Percentiles rank a stretch among this genome's conserved stretches.
Conservation (phyloP, 139 green algal species). For the Coccomyxa sp. region DNA sequence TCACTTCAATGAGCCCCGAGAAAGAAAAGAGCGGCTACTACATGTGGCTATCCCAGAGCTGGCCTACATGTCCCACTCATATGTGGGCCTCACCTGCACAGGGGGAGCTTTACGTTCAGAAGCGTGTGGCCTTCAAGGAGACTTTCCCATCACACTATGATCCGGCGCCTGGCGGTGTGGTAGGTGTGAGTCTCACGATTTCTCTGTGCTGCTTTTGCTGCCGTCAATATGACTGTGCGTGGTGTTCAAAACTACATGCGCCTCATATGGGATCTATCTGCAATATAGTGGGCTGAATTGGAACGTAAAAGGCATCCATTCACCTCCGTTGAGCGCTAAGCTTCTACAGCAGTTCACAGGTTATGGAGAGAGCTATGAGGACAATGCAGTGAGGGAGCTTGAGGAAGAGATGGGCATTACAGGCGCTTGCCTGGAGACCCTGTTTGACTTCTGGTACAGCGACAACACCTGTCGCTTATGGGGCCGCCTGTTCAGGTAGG, state of each 20-base stretch:
- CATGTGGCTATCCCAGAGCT: too few species aligned
- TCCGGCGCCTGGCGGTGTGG: constrained; percentile 18
- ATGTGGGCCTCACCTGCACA: background rate
- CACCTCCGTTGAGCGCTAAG: too few species aligned
- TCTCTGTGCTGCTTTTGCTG: too few species aligned
- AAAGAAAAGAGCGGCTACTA: too few species aligned
- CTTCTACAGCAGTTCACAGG: too few species aligned
- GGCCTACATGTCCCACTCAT: background rate
- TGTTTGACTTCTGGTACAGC: constrained; percentile 18
- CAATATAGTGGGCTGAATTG: too few species aligned
- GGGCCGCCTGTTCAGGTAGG: constrained; percentile 10
- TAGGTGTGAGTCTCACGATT: constrained; percentile 8
- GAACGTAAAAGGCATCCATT: too few species aligned
- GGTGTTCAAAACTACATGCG: too few species aligned
- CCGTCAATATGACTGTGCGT: too few species aligned
- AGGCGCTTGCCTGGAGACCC: background rate
- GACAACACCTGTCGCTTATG: constrained; percentile 1
- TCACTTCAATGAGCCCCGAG: too few species aligned
- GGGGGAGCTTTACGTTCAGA: constrained; percentile 20
- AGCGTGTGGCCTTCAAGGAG: constrained; percentile 23
- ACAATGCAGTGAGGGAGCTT: constrained; percentile 19
- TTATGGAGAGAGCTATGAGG: constrained; percentile 13
- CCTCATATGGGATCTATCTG: too few species aligned
- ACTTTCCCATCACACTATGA: constrained; percentile 21
- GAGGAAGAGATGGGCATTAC: constrained; percentile 21